Evolutionary conservation across 1,284 basidiomycete species (phyloP).

Genomic region (Ganoderma lingzhi): DNA sequence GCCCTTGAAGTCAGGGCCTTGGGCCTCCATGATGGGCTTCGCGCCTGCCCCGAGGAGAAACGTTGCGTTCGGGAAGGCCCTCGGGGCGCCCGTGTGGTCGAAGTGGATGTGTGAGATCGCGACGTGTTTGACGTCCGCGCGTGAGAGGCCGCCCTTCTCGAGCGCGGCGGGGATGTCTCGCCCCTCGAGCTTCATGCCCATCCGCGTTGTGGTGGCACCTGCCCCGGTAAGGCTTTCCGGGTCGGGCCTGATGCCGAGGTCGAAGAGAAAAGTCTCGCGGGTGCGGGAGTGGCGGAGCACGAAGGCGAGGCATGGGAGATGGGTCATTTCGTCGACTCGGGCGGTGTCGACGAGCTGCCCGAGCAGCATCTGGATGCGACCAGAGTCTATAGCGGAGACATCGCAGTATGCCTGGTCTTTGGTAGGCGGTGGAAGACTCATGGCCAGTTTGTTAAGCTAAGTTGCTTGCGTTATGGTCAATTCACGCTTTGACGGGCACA

Average conservation of each 20-base stretch:
- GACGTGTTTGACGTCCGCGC: conserved; percentile 52
- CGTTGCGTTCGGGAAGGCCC: conserved; percentile 53
- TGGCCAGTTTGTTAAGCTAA: neutral
- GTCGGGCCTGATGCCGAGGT: conserved; percentile 59
- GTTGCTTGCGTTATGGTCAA: neutral
- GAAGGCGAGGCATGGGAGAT: conserved; percentile 55
- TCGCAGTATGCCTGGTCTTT: conserved; percentile 33
- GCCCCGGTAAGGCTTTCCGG: conserved; percentile 24
- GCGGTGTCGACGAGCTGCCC: conserved; percentile 48
- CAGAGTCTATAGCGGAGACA: conserved; percentile 61
- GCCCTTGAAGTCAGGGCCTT: conserved; percentile 36
- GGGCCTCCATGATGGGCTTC: conserved; percentile 38
- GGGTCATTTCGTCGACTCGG: conserved; percentile 30
- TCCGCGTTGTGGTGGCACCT: conserved; percentile 10
- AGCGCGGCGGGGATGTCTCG: conserved; percentile 55
- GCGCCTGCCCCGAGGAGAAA: conserved; percentile 49
- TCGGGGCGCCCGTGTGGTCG: conserved; percentile 55
- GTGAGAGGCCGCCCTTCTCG: conserved; percentile 52
- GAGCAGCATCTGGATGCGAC: conserved; percentile 47
- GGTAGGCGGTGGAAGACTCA: conserved; percentile 21
- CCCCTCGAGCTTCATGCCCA: conserved; percentile 37
- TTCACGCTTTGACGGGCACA: neutral
- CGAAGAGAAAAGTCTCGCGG: conserved; percentile 52
- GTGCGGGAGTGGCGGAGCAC: conserved; percentile 55
- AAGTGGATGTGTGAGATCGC: conserved; percentile 60